Evolutionary conservation across 2,329 filamentous ascomycete genomes (phyloP), one percentile per base, ranked within the genome.

Genomic region (Penicillium oxalicum): DNA sequence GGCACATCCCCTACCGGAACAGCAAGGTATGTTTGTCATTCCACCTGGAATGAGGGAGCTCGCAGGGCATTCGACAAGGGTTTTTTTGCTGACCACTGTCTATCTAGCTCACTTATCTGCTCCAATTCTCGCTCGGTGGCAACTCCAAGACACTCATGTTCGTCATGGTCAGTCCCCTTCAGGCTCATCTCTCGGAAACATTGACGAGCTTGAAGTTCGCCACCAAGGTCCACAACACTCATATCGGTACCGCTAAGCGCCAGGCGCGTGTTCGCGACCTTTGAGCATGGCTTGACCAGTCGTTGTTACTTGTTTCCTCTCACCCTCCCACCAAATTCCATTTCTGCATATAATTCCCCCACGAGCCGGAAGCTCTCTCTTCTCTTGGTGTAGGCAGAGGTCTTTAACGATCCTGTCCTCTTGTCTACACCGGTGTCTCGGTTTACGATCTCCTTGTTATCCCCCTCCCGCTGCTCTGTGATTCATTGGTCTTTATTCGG

Each of bases 101-200:
- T 32, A 9, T 45, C 25, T 48, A 86, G 80, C 78, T 98, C 56
- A 98, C 93, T 7, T 95, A 96, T 64, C 78, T 98, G 40, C 79
- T 98, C 34, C 89, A 97, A 80, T 94, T 93, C 65, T 95, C 89
- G 3, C 76, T 98, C 6, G 91, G 93, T 4, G 93, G 93, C 12
- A 96, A 95, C 69, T 93, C 87, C 59, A 95, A 96, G 73, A 98
- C 93, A 0, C 84, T 98, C 61, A 98, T 98, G 93, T 95, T 98
- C 68, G 89, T 97, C 67, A 97, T 97, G 91, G 87, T 95, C 48
- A 93, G 87, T 59, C 93, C 93, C 32, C 75, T 97, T 50, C 88
- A 94, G 73, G 87, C 84, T 5, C 93, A 97, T 73, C 75, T 96
- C 56, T 87, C 86, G 62, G 93, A 98, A 76, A 96, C 91, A 3